These are phyloP conservation scores for Aciculoconidium aculeatum DNA, from an alignment of 805 yeast species.

Conservation along the genomic window DNA sequence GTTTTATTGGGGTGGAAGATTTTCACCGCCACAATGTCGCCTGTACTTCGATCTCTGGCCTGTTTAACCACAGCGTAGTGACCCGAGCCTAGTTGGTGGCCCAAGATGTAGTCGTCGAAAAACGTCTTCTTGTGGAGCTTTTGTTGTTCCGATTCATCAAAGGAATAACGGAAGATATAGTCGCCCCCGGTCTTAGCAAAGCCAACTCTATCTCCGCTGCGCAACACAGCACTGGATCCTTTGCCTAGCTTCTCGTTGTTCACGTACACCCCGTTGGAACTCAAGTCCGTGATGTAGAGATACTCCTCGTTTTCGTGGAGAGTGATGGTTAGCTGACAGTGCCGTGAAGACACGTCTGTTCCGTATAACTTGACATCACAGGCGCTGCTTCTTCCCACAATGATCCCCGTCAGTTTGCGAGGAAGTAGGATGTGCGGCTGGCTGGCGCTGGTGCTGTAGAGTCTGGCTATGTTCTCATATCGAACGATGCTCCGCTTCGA, in stretches of 20 bases:
- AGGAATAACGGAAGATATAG: constrained; percentile 43
- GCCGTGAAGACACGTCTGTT: constrained; percentile 59
- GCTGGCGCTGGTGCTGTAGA: constrained; percentile 16
- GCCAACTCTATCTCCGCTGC: constrained; percentile 58
- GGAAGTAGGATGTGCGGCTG: constrained; percentile 19
- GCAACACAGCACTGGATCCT: constrained; percentile 43
- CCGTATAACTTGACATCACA: constrained; percentile 54
- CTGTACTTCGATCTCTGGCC: constrained; percentile 52
- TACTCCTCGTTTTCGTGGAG: constrained; percentile 26
- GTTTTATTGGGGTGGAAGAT: constrained; percentile 55
- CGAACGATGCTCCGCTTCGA: constrained; percentile 14
- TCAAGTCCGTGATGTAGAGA: constrained; percentile 48
- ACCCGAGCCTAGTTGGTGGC: constrained; percentile 64
- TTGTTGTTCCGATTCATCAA: constrained; percentile 18
- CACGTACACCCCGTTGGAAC: constrained; percentile 63
- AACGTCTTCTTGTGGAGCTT: constrained; percentile 31
- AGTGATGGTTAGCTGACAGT: constrained; percentile 48
- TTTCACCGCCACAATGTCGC: constrained; percentile 65
- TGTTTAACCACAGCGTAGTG: constrained; percentile 80
- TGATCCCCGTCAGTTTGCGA: constrained; percentile 18
- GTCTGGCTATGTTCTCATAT: constrained; percentile 17
- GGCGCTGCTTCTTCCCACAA: constrained; percentile 52
- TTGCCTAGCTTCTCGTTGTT: constrained; percentile 51
- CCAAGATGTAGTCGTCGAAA: constrained; percentile 51
- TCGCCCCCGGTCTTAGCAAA: constrained; percentile 50